Conservation (phyloP, 2,329 filamentous ascomycete species). For the Helminthosporium solani region DNA sequence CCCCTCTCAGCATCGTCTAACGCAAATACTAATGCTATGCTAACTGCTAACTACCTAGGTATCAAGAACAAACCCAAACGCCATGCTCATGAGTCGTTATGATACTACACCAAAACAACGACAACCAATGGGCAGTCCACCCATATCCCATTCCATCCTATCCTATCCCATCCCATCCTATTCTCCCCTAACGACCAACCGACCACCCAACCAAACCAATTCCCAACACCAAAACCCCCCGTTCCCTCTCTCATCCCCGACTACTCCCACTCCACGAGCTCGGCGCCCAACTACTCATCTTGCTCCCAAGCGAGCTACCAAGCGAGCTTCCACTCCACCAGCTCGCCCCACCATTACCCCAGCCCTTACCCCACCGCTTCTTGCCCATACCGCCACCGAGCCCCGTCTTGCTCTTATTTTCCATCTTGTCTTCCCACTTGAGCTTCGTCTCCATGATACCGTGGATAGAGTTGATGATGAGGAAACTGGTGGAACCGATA, state of each 20-base stretch:
- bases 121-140: too few species aligned
- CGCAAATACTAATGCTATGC: too few species aligned
- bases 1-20: too few species aligned
- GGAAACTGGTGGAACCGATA: constrained; percentile 76
- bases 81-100: not conserved
- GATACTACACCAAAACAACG: not conserved
- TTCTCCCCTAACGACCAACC: not conserved
- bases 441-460: constrained; percentile 84
- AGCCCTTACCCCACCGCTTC: constrained; percentile 32
- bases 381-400: constrained; percentile 28
- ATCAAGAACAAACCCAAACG: too few species aligned
- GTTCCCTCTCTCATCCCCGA: constrained; percentile 16
- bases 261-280: constrained; percentile 38
- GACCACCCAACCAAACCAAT: not conserved
- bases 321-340: constrained; percentile 42
- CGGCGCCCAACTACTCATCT: constrained; percentile 35
- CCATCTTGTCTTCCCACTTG: constrained; percentile 50
- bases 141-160: too few species aligned
- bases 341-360: constrained; percentile 35
- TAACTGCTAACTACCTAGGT: too few species aligned
- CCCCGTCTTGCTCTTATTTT: constrained; percentile 32
- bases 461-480: constrained; percentile 80
- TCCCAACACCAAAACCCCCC: not conserved
- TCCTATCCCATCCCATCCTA: too few species aligned
- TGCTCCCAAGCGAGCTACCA: constrained; percentile 42